Evolutionary conservation across 2,329 filamentous ascomycete genomes (phyloP).

Genomic region (Elsinoe necatrix): DNA sequence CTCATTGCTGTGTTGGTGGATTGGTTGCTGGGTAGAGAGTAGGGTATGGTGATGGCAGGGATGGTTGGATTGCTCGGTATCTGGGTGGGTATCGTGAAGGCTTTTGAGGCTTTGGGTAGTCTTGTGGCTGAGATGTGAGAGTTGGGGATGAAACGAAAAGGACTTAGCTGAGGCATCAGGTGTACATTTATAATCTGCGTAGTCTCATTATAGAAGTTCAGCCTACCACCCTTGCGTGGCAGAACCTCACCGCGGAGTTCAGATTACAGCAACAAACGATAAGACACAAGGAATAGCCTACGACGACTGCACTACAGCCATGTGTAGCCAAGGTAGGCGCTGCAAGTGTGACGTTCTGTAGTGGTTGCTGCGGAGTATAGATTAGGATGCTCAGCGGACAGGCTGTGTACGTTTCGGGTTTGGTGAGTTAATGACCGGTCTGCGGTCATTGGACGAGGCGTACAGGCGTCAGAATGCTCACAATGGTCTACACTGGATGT

Average conservation of each 20-base stretch:
- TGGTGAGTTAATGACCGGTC: neutral
- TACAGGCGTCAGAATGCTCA: neutral
- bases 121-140: neutral
- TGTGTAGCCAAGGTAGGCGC: neutral
- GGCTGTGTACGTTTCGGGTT: constrained; percentile 5
- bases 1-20: constrained; percentile 1
- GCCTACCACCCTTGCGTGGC: neutral
- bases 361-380: neutral
- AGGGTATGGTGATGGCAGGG: neutral
- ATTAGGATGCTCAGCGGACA: neutral
- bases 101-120: neutral
- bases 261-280: neutral
- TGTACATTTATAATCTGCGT: constrained; percentile 6
- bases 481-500: neutral
- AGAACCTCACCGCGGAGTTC: constrained; percentile 1
- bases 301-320: neutral
- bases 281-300: neutral
- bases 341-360: neutral
- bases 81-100: neutral
- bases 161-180: constrained; percentile 11
- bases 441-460: neutral
- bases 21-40: neutral
- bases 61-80: neutral
- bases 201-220: neutral
- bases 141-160: neutral